Evolutionary conservation across 1,139 yeast genomes (phyloP).

Genomic region (Debaryomycetaceae sp.): DNA sequence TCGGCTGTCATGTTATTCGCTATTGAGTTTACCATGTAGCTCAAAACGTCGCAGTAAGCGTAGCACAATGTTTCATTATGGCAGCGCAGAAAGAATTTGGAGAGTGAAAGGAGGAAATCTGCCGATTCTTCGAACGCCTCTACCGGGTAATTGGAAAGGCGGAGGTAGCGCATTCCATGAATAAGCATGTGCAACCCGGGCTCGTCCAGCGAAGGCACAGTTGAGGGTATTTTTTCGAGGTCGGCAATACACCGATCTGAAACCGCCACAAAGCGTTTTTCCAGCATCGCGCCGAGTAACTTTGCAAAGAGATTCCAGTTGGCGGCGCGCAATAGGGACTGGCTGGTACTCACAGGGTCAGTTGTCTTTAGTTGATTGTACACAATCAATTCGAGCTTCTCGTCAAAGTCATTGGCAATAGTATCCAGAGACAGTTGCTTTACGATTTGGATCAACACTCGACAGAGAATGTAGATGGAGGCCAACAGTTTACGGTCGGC

Average conservation of each 20-base stretch:
- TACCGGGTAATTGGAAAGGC: slow-evolving; percentile 71
- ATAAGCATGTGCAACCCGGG: slow-evolving; percentile 66
- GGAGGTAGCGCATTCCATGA: slow-evolving; percentile 82
- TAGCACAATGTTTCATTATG: slow-evolving; percentile 52
- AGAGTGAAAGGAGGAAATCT: slow-evolving; percentile 74
- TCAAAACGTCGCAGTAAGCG: slow-evolving; percentile 80
- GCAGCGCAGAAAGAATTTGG: slow-evolving; percentile 66
- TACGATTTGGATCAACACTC: slow-evolving; percentile 88
- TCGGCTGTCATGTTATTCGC: slow-evolving; percentile 89
- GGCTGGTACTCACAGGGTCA: slow-evolving; percentile 61
- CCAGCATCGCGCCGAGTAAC: slow-evolving; percentile 83
- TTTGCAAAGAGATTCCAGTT: slow-evolving; percentile 94
- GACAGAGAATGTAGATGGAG: slow-evolving; percentile 80
- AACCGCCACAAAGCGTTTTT: slow-evolving; percentile 69
- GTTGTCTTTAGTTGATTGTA: slow-evolving; percentile 83
- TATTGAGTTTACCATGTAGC: slow-evolving; percentile 64
- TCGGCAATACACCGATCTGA: slow-evolving; percentile 93
- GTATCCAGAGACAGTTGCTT: slow-evolving; percentile 69
- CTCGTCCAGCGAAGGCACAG: slow-evolving; percentile 44
- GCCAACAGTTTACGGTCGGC: slow-evolving; percentile 84
- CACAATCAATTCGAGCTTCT: slow-evolving; percentile 83
- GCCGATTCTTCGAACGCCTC: slow-evolving; percentile 90
- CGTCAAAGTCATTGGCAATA: slow-evolving; percentile 72
- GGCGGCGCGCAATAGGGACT: slow-evolving; percentile 69
- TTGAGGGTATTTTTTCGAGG: slow-evolving; percentile 61